Evolutionary conservation across 805 yeast genomes (phyloP), one percentile per base, ranked within the genome.

Genomic region (Candida incommunis): DNA sequence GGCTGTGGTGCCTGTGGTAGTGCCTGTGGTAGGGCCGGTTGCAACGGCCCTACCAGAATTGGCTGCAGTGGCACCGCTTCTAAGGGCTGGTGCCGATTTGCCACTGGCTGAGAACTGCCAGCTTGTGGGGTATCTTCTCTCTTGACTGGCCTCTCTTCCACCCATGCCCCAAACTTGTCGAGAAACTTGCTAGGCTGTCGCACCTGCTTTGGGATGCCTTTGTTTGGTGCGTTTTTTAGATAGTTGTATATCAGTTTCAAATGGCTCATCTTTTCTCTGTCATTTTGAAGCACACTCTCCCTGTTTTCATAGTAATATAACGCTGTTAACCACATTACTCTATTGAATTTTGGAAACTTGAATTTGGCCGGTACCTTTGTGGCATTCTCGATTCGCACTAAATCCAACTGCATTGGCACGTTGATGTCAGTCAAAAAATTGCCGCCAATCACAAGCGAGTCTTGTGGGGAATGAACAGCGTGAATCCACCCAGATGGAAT

Each of bases 401-500:
- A 71, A 42, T 65, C 66, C 31, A 84, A 56, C 56, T 87, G 94
- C 50, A 70, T 78, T 20, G 68, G 65, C 50, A 85, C 62, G 54
- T 80, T 79, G 45, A 74, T 62, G 35, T 76, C 57, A 0, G 94
- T 84, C 23, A 87, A 64, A 58, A 80, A 87, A 58, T 87, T 87
- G 0, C 96, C 96, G 2, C 96, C 96, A 45, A 87, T 74, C 2
- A 87, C 86, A 2, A 86, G 63, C 0, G 94, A 75, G 57, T 87
- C 95, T 15, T 66, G 64, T 0, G 94, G 90, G 0, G 96, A 86
- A 55, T 76, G 76, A 0, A 87, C 96, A 0, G 92, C 78, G 61
- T 87, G 96, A 43, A 87, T 86, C 94, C 95, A 87, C 0, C 95
- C 95, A 37, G 92, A 78, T 2, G 96, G 96, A 18, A 87, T 79